Conservation (phyloP, 2,329 filamentous ascomycete species). For the Fonsecaea pedrosoi region DNA sequence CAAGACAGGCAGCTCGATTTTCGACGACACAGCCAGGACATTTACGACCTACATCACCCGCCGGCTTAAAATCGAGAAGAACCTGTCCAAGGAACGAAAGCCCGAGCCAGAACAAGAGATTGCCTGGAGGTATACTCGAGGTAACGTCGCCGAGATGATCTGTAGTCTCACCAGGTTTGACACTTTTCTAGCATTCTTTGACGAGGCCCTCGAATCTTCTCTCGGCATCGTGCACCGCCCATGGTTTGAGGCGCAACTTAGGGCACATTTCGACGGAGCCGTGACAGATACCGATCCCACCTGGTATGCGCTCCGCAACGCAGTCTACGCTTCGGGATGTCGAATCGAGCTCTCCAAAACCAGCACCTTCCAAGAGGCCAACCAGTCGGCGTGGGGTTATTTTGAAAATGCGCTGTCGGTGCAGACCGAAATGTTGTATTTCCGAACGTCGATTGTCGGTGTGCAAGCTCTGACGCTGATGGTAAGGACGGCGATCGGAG, state of each 20-base stretch:
- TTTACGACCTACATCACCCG: conserved; percentile 8
- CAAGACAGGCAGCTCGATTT: neutral
- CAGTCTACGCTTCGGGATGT: conserved; percentile 20
- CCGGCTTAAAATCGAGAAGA: conserved; percentile 19
- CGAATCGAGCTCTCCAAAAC: conserved; percentile 7
- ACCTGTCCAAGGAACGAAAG: conserved; percentile 8
- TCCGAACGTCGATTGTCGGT: conserved; percentile 16
- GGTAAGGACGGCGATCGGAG: conserved; percentile 4
- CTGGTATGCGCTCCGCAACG: conserved; percentile 22
- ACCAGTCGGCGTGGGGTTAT: conserved; percentile 9
- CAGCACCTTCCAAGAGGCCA: conserved; percentile 11
- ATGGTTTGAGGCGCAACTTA: conserved; percentile 14
- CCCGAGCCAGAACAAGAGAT: conserved; percentile 19
- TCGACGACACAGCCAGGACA: conserved; percentile 3
- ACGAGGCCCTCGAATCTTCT: conserved; percentile 7
- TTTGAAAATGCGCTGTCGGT: conserved; percentile 20
- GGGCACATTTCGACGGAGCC: neutral
- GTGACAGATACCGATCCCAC: conserved; percentile 4
- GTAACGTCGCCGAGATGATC: neutral
- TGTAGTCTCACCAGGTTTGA: neutral
- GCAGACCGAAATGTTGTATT: conserved; percentile 13
- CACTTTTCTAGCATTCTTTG: neutral
- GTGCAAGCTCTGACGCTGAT: conserved; percentile 23
- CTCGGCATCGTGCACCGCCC: conserved; percentile 19
- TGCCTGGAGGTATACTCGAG: conserved; percentile 19